These are phyloP conservation scores for Sordaria brevicollis DNA, from an alignment of 495 filamentous ascomycete species.

Conservation along the genomic window DNA sequence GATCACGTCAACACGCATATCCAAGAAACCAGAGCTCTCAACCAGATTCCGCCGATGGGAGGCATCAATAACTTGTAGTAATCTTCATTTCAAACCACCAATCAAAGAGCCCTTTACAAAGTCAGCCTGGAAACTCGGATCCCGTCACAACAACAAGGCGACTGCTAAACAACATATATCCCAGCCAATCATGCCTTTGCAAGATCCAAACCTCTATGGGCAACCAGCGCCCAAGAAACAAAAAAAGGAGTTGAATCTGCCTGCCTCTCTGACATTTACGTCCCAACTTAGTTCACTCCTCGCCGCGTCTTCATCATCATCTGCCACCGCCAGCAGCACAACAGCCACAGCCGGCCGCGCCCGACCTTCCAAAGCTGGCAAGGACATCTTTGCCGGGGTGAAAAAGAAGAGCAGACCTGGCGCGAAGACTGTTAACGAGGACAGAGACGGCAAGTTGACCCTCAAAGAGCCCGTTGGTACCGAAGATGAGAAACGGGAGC, in stretches of 20 bases:
- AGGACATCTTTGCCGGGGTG: conserved; percentile 54
- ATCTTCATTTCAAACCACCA: background rate
- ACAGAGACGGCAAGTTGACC: conserved; percentile 22
- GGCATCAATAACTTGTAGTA: background rate
- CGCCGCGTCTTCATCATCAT: conserved; percentile 34
- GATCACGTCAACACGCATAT: background rate
- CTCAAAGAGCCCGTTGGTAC: conserved; percentile 32
- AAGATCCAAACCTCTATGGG: conserved; percentile 64
- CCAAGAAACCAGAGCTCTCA: background rate
- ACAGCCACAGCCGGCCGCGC: conserved; percentile 42
- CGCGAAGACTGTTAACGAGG: conserved; percentile 15
- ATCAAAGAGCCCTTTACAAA: background rate
- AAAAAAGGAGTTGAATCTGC: conserved; percentile 50
- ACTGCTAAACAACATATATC: background rate
- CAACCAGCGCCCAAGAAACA: conserved; percentile 52
- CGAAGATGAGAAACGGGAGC: conserved; percentile 35
- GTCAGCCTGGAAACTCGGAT: background rate
- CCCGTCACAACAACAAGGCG: background rate
- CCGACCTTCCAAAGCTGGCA: conserved; percentile 56
- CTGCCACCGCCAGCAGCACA: conserved; percentile 7
- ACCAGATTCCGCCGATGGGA: background rate
- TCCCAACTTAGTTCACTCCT: conserved; percentile 67
- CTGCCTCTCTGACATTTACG: conserved; percentile 69
- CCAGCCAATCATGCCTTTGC: conserved; percentile 32
- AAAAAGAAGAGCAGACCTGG: conserved; percentile 56